Percentiles rank a stretch among this genome's conserved stretches.
Conservation (phyloP, 768 basidiomycete genomes). For the Trametes elegans region DNA sequence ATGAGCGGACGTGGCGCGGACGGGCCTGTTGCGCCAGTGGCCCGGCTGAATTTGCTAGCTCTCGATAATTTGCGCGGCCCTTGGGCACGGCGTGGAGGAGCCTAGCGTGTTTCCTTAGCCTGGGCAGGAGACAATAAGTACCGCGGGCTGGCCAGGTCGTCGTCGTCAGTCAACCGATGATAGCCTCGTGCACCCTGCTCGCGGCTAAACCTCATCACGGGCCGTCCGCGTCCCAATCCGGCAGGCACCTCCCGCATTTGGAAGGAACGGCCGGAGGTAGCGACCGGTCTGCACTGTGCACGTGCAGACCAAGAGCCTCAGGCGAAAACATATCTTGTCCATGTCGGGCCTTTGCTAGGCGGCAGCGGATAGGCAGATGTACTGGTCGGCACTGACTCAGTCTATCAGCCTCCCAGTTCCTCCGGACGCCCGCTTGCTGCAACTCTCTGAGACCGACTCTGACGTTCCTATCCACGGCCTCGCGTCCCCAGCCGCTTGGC, state of each 20-base stretch:
- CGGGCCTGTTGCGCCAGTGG: slow-evolving; percentile 1
- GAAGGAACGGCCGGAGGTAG: neutral
- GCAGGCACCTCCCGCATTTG: neutral
- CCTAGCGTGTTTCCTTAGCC: slow-evolving; percentile 10
- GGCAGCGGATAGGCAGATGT: neutral
- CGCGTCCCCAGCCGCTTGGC: neutral
- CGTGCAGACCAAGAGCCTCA: no score
- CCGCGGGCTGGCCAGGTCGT: neutral
- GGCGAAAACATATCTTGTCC: no score
- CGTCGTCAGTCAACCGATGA: neutral
- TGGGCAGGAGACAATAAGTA: neutral
- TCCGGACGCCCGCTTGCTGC: neutral
- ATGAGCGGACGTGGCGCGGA: neutral
- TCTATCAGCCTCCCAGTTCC: neutral
- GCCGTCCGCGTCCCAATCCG: neutral
- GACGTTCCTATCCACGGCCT: neutral
- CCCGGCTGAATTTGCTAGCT: slow-evolving; percentile 7
- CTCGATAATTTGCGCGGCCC: neutral
- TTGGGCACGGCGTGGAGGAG: neutral
- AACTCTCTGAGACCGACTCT: slow-evolving; percentile 2
- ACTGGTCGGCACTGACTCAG: neutral
- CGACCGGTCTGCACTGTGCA: no score
- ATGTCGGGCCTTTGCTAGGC: no score
- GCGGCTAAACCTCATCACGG: slow-evolving; percentile 12
- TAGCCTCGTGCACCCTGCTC: slow-evolving; percentile 13